Conservation (phyloP, 768 basidiomycete genomes). For the Trametes coccinea region DNA sequence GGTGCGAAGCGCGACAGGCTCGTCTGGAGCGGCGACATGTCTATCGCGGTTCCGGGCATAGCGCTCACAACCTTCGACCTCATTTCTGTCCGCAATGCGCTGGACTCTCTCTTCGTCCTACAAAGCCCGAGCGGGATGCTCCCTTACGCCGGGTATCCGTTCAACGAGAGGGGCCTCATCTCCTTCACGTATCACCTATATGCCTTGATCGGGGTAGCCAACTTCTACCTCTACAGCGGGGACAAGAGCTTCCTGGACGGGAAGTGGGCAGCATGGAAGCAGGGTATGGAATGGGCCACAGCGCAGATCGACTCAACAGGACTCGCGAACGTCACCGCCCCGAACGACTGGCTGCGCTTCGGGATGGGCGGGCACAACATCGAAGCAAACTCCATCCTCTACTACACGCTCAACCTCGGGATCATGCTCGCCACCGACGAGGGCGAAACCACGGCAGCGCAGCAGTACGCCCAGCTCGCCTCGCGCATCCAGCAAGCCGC, state of each 20-base stretch:
- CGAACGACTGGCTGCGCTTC: slow-evolving; percentile 21
- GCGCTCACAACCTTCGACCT: slow-evolving; percentile 18
- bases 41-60: slow-evolving; percentile 20
- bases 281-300: slow-evolving; percentile 16
- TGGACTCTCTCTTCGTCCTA: slow-evolving; percentile 18
- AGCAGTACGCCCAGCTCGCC: slow-evolving; percentile 2
- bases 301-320: slow-evolving; percentile 17
- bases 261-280: slow-evolving; percentile 17
- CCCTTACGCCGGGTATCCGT: slow-evolving; percentile 18
- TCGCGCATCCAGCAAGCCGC: slow-evolving; percentile 14
- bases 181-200: slow-evolving; percentile 24
- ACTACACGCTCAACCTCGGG: slow-evolving; percentile 19
- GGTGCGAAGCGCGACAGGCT: slow-evolving; percentile 20
- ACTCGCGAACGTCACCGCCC: slow-evolving; percentile 18
- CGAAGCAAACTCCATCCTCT: slow-evolving; percentile 22
- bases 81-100: slow-evolving; percentile 18
- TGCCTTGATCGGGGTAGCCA: slow-evolving; percentile 19
- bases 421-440: slow-evolving; percentile 9
- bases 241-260: slow-evolving; percentile 17
- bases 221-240: slow-evolving; percentile 21
- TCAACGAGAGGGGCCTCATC: slow-evolving; percentile 11
- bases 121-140: slow-evolving; percentile 10
- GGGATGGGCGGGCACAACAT: slow-evolving; percentile 24
- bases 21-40: slow-evolving; percentile 24
- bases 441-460: slow-evolving; percentile 1